Base-by-base conservation (phyloP, 768 basidiomycete species). In the Tylopilus balloui region DNA sequence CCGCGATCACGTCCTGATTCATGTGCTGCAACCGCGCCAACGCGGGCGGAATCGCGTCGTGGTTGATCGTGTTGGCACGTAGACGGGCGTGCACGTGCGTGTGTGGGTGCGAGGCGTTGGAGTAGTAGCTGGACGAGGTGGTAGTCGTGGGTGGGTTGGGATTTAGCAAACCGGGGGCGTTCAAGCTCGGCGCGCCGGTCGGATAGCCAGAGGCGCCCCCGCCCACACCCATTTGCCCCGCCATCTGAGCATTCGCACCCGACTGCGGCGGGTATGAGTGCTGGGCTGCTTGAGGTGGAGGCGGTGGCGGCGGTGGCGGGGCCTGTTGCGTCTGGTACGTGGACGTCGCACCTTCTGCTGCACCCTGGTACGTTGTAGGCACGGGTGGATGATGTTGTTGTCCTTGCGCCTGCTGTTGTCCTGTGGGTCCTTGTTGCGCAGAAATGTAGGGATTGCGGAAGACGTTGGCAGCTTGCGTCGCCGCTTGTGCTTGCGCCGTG, bases 1-100 rank as follows among this genome's bases (percentile, higher is more conserved):
- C 63, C 42, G 73, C 79, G 56, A 84, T 85, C 60, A 83, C 81
- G 66, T 86, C 88, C 69, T 86, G 83, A 53, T 88, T 88, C 86
- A 92, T 91, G 24, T 92, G 90, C 47, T 90, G 86, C 54, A 94
- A 69, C 28, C 91, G 79, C 20, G 92, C 92, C 21, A 99, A 75
- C 34, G 95, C 94, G 19, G 95, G 91, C 24, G 96, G 96, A n/a
- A 99, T 82, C 45, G 80, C 78, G 59, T 96, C 92, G 60, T 81
- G 79, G 64, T 92, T 91, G 70, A 95, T 88, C 27, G 95, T 97
- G 67, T 93, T 95, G 8, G 93, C 88, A 32, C 95, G 79, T 11
- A 79, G 82, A 13, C 92, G 79, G 20, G 84, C 69, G 55, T 74
- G 77, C 24, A 38, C 25, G 55, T 74, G 77, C 25, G 45, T 6